phyloP scores from a whole-genome alignment of 179 eudicot species.

The Beta corolliflora region DNA sequence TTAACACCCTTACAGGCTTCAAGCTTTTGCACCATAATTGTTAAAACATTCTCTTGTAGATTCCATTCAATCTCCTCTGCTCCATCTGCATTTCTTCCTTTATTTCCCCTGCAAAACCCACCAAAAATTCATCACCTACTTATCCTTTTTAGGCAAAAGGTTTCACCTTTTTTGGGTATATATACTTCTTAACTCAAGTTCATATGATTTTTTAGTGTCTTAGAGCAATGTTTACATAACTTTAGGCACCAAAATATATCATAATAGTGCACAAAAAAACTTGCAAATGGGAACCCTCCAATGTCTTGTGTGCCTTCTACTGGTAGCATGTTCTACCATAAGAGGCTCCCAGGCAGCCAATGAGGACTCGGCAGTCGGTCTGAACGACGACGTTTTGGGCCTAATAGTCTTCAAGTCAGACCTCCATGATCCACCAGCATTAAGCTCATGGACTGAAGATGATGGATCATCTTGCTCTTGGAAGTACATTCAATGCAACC shows the following conservation, averaged over 20 bases:
- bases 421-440: conserved; percentile 56
- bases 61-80: conserved; percentile 14
- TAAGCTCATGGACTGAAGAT: conserved; percentile 82
- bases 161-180: not conserved
- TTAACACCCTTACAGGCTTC: not conserved
- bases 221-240: conserved; percentile 11
- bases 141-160: conserved; percentile 2
- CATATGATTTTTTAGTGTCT: conserved; percentile 10
- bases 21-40: conserved; percentile 16
- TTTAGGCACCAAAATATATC: conserved; percentile 4
- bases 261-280: not conserved
- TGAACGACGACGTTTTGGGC: conserved; percentile 87
- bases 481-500: conserved; percentile 65
- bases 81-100: conserved; percentile 10
- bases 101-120: conserved; percentile 15
- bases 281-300: conserved; percentile 19
- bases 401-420: conserved; percentile 89
- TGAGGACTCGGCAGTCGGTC: conserved; percentile 17
- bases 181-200: not conserved
- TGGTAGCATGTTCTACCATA: conserved; percentile 18
- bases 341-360: not conserved
- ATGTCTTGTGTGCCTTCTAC: conserved; percentile 19
- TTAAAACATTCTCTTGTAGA: conserved; percentile 30
- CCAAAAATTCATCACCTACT: conserved; percentile 13
- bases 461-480: conserved; percentile 87